Evolutionary conservation across 306 rosid genomes (phyloP).

Genomic region (Begonia loranthoides): DNA sequence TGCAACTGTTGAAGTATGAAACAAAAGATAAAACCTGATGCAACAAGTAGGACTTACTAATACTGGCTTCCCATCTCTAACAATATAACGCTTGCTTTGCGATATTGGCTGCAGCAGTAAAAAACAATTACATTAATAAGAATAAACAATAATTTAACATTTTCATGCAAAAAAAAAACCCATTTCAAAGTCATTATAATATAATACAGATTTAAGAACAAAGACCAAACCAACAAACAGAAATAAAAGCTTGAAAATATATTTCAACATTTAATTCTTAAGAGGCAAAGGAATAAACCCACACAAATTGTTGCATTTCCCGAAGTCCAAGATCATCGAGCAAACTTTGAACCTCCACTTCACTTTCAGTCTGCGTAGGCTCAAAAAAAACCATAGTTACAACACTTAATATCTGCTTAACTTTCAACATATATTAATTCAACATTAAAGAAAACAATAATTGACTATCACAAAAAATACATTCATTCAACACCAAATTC

Average conservation of each 20-base stretch:
- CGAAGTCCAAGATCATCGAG: slow-evolving; percentile 68
- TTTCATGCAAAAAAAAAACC: background rate
- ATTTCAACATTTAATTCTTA: no score
- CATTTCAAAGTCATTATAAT: background rate
- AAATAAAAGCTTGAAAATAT: no score
- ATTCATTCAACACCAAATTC: background rate
- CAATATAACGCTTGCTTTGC: slow-evolving; percentile 82
- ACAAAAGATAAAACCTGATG: slow-evolving; percentile 3
- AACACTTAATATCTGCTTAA: background rate
- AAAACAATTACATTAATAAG: slow-evolving; percentile 8
- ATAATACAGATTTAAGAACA: background rate
- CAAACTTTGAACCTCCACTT: slow-evolving; percentile 53
- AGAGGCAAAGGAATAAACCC: slow-evolving; percentile 9
- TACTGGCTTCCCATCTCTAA: slow-evolving; percentile 63
- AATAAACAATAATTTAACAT: background rate
- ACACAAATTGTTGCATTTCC: slow-evolving; percentile 84
- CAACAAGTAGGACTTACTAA: slow-evolving; percentile 40
- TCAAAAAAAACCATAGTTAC: slow-evolving; percentile 11
- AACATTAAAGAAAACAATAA: background rate
- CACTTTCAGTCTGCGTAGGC: slow-evolving; percentile 58
- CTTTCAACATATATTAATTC: background rate
- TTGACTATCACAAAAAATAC: background rate
- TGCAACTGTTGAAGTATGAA: no score
- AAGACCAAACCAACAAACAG: background rate
- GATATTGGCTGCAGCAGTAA: slow-evolving; percentile 58